Evolutionary conservation across 495 filamentous ascomycete species (phyloP).

Genomic region (Aspergillus sclerotiicarbonarius): DNA sequence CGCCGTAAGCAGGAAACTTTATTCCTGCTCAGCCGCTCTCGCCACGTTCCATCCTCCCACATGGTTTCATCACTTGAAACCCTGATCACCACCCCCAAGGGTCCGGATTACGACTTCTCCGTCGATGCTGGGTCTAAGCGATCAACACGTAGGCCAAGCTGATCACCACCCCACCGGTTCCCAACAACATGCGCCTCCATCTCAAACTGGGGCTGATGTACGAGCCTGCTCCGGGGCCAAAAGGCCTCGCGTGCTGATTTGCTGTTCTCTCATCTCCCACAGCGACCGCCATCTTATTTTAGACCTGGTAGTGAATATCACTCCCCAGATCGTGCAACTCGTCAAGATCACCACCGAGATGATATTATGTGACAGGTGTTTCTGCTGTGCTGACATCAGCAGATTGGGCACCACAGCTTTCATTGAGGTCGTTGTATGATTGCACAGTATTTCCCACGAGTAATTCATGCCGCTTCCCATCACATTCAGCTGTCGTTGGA

Average conservation of each 20-base stretch:
- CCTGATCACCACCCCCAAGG: too few relatives aligned
- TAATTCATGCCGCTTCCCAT: too few relatives aligned
- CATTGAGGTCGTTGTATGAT: constrained; percentile 33
- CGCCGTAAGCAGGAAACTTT: too few relatives aligned
- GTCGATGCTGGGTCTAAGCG: too few relatives aligned
- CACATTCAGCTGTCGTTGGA: too few relatives aligned
- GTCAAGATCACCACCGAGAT: neutral
- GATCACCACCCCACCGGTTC: neutral
- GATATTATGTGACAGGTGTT: neutral
- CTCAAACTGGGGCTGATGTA: neutral
- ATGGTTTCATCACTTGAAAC: too few relatives aligned
- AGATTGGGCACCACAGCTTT: constrained; percentile 12
- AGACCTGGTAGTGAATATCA: constrained; percentile 8
- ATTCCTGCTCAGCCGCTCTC: too few relatives aligned
- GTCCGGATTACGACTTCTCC: too few relatives aligned
- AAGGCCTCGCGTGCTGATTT: neutral
- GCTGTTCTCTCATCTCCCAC: constrained; percentile 7
- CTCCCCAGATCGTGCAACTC: neutral
- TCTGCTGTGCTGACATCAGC: neutral
- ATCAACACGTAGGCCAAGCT: too few relatives aligned
- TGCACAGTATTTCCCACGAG: constrained; percentile 28
- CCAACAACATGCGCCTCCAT: neutral
- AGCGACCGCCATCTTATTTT: neutral
- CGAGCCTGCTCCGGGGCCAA: constrained; percentile 1
- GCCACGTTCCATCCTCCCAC: too few relatives aligned